phyloP scores from a whole-genome alignment of 805 yeast species.

The Ogataea methanolica region DNA sequence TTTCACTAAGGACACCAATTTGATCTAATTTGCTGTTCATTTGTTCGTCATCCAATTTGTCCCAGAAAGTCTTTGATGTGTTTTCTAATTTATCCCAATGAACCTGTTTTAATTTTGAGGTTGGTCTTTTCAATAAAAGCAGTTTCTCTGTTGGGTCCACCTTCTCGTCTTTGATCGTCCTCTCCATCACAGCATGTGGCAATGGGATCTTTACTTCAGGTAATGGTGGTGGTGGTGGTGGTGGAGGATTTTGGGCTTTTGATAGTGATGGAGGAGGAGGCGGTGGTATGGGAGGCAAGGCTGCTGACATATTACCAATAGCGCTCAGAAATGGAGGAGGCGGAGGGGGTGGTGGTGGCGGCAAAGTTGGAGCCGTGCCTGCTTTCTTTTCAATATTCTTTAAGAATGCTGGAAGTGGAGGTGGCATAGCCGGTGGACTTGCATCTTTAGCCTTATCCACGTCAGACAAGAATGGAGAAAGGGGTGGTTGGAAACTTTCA shows the following conservation, averaged over 20 bases:
- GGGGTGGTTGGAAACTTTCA: neutral
- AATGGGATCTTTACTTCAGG: neutral
- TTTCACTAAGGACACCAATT: slow-evolving; percentile 60
- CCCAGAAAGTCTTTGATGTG: slow-evolving; percentile 63
- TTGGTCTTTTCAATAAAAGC: slow-evolving; percentile 14
- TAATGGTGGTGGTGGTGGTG: neutral
- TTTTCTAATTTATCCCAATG: slow-evolving; percentile 77
- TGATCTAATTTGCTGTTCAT: slow-evolving; percentile 47
- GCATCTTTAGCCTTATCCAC: too few relatives aligned
- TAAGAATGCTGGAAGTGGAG: slow-evolving; percentile 7
- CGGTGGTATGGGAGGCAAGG: neutral
- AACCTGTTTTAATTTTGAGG: slow-evolving; percentile 59
- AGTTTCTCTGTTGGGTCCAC: slow-evolving; percentile 1
- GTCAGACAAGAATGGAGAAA: neutral
- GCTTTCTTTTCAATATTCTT: neutral
- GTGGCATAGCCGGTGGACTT: slow-evolving; percentile 1
- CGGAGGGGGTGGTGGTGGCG: slow-evolving; percentile 19
- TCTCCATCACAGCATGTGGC: neutral
- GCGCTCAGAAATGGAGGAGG: slow-evolving; percentile 5
- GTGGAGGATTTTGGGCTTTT: slow-evolving; percentile 2
- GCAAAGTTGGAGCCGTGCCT: neutral
- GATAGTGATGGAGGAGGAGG: slow-evolving; percentile 3
- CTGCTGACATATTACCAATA: too few relatives aligned
- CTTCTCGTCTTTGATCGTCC: neutral
- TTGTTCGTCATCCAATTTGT: slow-evolving; percentile 35